A percentile compares a stretch with the other conserved stretches of the same genome.
Conservation (phyloP, 352 stramenopile species). For the Globisporangium viniferum region DNA sequence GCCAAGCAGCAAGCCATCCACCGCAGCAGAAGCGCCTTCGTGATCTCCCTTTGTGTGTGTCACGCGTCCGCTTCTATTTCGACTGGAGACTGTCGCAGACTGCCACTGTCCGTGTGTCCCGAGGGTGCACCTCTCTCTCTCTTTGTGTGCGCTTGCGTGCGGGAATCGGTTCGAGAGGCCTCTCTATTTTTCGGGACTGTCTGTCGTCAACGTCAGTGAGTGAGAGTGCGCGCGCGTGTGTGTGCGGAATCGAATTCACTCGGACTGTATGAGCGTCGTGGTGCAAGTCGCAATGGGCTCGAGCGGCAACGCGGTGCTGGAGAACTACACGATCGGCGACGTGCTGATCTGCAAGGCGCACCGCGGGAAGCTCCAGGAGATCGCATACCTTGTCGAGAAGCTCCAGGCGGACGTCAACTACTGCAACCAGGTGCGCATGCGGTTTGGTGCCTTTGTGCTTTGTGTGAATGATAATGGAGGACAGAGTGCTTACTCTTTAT, state of each 20-base stretch:
- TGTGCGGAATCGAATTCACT: neutral
- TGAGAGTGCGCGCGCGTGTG: too few relatives aligned
- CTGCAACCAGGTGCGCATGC: slow-evolving; percentile 62
- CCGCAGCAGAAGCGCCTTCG: neutral
- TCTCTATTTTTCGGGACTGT: neutral
- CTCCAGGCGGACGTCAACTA: slow-evolving; percentile 84
- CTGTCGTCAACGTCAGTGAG: neutral
- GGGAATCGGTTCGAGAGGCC: neutral
- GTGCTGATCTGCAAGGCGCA: slow-evolving; percentile 85
- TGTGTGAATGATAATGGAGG: neutral
- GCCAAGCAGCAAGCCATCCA: neutral
- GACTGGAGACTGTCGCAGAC: too few relatives aligned
- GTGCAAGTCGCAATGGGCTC: slow-evolving; percentile 59
- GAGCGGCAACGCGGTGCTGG: slow-evolving; percentile 43
- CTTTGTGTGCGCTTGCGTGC: neutral
- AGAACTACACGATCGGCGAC: slow-evolving; percentile 83
- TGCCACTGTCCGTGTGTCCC: too few relatives aligned
- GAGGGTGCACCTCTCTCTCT: too few relatives aligned
- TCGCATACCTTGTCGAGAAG: slow-evolving; percentile 70
- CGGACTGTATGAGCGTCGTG: slow-evolving; percentile 49
- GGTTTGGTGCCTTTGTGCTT: neutral
- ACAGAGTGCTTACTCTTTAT: neutral
- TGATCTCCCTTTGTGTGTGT: neutral
- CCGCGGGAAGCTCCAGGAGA: slow-evolving; percentile 78
- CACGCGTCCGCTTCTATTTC: neutral